phyloP scores from a whole-genome alignment of 2,329 filamentous ascomycete genomes.

The Alternaria incomplexa region DNA sequence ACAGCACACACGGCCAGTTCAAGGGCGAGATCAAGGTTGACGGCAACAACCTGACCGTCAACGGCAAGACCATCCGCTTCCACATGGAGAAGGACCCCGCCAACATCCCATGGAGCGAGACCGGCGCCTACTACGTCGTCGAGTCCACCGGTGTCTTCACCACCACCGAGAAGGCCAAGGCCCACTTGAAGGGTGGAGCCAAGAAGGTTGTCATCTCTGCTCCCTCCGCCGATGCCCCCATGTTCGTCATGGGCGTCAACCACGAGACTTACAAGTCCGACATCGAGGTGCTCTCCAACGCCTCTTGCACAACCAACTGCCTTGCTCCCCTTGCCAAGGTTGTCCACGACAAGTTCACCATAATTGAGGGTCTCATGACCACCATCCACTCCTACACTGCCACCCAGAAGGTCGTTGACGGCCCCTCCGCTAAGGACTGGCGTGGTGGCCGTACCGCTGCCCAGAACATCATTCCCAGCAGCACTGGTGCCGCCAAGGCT shows the following conservation, averaged over 20 bases:
- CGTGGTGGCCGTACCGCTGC: constrained; percentile 98
- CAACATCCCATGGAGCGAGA: constrained; percentile 86
- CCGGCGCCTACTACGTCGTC: constrained; percentile 90
- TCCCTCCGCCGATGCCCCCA: constrained; percentile 93
- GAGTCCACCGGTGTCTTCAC: constrained; percentile 99
- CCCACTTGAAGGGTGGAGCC: constrained; percentile 93
- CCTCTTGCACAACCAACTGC: constrained; percentile 99
- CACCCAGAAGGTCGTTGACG: constrained; percentile 99
- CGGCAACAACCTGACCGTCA: constrained; percentile 78
- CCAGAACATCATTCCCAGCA: constrained; percentile 99
- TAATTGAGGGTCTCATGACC: constrained; percentile 99
- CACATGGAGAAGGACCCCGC: constrained; percentile 91
- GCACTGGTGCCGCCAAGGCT: constrained; percentile 99
- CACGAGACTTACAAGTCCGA: constrained; percentile 89
- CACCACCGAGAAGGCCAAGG: constrained; percentile 93
- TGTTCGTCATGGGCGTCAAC: constrained; percentile 99
- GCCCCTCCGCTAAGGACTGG: constrained; percentile 98
- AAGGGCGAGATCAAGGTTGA: constrained; percentile 84
- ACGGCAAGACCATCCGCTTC: constrained; percentile 95
- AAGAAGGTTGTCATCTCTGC: constrained; percentile 92
- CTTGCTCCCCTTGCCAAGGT: constrained; percentile 99
- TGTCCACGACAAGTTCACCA: constrained; percentile 96
- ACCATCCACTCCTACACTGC: constrained; percentile 99
- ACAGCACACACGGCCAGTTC: constrained; percentile 96
- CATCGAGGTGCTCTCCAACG: constrained; percentile 96